Evolutionary conservation across 2,329 filamentous ascomycete genomes (phyloP), one percentile per base, ranked within the genome.

Genomic region (Podosphaera xanthii): DNA sequence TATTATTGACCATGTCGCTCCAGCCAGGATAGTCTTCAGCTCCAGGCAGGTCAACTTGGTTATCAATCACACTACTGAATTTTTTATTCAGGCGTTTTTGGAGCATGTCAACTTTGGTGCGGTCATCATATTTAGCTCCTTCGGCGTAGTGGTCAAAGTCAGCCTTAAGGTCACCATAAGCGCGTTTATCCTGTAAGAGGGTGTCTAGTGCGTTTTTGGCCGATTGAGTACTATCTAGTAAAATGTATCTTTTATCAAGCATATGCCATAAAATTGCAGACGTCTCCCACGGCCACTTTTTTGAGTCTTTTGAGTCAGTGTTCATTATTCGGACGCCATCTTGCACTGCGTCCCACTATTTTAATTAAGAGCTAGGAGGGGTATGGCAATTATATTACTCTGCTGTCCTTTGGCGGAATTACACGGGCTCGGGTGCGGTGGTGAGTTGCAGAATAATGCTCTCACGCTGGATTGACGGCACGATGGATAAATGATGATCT

Each of bases 1-100:
- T 54, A 54, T 38, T 35, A 38, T 38, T 38, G n/a, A 54, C 52
- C 52, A 54, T 54, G n/a, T 54, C 52, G 38, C 52, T 54, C 52
- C 52, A 54, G 14, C 52, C 52, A 35, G n/a, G 14, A 8, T 35
- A 54, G 31, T 54, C 34, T 12, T 54, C 52, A 4, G 12, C 4
- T 54, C 14, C 52, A 10, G 52, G 52, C 12, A 54, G 52, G 38
- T 54, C 36, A 5, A 54, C 31, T 36, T 54, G 52, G 12, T 54
- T 54, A 54, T 54, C 52, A 31, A 54, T 36, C 4, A 54, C 52
- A 14, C 34, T 36, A 34, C 14, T 54, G 12, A 54, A 35, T 36
- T 14, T 54, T 54, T 34, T 31, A 31, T 36, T 54, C 22, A 44
- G 40, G 8, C n/a, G 40, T 44, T 44, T n/a, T 44, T 2, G 40